Evolutionary conservation across 345 rosid genomes (phyloP), one percentile per base, ranked within the genome.

Genomic region (Anastatica hierochuntica): DNA sequence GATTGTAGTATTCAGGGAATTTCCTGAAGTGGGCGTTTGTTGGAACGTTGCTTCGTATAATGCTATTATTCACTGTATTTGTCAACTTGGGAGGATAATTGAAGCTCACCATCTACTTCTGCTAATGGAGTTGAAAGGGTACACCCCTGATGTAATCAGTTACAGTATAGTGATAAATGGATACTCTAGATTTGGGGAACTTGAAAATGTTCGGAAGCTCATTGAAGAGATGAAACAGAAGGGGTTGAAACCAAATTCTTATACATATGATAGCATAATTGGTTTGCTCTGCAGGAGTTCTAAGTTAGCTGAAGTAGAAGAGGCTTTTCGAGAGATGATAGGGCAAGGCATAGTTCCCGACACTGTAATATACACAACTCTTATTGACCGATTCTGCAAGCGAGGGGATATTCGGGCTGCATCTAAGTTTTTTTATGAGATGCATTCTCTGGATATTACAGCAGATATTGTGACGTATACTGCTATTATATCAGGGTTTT

Each of bases 391-490:
- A 43, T 84, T 76, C 52, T 84, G 90, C 58, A 81, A 77, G 60
- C 24, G 56, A 54, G 88, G 95, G 54, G 61, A 80, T 62, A 40
- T 69, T 45, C 61, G 56, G 5, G 78, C 72, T 62, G 98, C 90
- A 6, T 73, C 57, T 7, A 66, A 49, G 60, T 63, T 81, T 62
- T 73, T 82, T 53, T 17, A 69, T 41, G 85, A 92, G 71, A 88
- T 88, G 95, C 74, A 60, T 16, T 44, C 38, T 50, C 59, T 14
- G 46, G 63, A 49, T 47, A 49, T 87, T 20, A 30, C 12, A 52
- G 94, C 94, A 41, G 96, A 92, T 73, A 68, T 63, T 65, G 53
- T 82, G 70, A 75, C 90, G 37, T 84, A 83, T 68, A 92, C 94
- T 41, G 77, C 81, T 59, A 54, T 92, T 31, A 82, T 84, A 23